Conservation (phyloP, 208 protist genomes). For the Leishmania braziliensis region DNA sequence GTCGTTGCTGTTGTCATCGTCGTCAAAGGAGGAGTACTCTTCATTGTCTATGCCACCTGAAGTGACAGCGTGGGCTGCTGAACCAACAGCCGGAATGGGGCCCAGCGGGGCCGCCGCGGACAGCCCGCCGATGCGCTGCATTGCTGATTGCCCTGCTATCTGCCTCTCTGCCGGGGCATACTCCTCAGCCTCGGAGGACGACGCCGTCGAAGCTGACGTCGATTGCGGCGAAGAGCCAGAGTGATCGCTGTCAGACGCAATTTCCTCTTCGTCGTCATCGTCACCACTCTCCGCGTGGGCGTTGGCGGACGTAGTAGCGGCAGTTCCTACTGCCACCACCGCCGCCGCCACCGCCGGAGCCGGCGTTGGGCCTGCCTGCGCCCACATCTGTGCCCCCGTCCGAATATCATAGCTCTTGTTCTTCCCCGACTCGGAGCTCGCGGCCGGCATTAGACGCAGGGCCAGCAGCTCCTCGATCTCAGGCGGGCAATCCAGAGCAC, state of each 20-base stretch:
- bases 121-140: background rate
- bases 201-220: background rate
- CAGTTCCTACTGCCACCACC: background rate
- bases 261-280: constrained; percentile 1
- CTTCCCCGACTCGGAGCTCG: constrained; percentile 81
- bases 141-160: constrained; percentile 7
- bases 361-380: constrained; percentile 14
- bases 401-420: constrained; percentile 92
- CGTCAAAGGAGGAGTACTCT: constrained; percentile 85
- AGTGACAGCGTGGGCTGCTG: constrained; percentile 20
- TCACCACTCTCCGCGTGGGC: background rate
- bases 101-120: background rate
- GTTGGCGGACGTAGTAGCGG: background rate
- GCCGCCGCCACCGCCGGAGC: constrained; percentile 1
- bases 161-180: background rate
- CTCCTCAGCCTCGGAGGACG: background rate
- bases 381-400: constrained; percentile 66
- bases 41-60: constrained; percentile 48
- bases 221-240: background rate
- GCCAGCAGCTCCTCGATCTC: constrained; percentile 82
- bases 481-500: constrained; percentile 67
- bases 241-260: background rate
- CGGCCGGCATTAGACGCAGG: constrained; percentile 65
- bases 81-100: constrained; percentile 4
- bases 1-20: constrained; percentile 47